Evolutionary conservation across 257 asterid species (phyloP).

Genomic region (Forsythia viridissima): DNA sequence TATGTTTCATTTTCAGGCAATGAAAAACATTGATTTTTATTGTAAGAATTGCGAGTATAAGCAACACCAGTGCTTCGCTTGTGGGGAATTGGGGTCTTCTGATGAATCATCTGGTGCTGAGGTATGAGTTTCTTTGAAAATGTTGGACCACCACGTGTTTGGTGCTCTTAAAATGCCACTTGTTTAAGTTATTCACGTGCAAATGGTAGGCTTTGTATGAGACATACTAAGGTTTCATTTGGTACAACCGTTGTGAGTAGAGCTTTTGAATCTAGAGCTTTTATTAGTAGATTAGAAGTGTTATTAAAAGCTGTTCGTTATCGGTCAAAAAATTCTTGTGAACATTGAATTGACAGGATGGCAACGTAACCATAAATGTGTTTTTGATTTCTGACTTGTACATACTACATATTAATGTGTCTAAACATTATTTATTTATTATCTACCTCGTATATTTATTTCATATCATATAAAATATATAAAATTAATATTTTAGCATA

Average conservation of each 20-base stretch:
- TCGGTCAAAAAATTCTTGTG: neutral
- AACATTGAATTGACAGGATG: neutral
- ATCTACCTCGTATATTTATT: no score
- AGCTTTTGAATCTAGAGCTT: neutral
- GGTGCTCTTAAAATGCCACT: slow-evolving; percentile 12
- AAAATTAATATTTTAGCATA: no score
- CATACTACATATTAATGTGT: neutral
- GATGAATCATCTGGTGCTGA: slow-evolving; percentile 75
- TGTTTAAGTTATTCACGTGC: slow-evolving; percentile 1
- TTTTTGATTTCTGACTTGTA: neutral
- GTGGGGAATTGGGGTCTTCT: slow-evolving; percentile 88
- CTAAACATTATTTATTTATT: neutral
- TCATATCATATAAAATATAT: no score
- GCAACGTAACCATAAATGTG: neutral
- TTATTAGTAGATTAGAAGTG: neutral
- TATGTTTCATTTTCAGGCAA: slow-evolving; percentile 38
- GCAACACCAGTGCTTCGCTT: slow-evolving; percentile 79
- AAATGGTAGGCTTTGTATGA: neutral
- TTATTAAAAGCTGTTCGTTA: no score
- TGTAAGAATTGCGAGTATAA: slow-evolving; percentile 78
- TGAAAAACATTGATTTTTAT: slow-evolving; percentile 42
- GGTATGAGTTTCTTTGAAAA: slow-evolving; percentile 41
- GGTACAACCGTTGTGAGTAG: neutral
- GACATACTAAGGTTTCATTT: neutral
- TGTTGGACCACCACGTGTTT: slow-evolving; percentile 3